Base-by-base conservation (phyloP, 2,329 filamentous ascomycete genomes). In the Beauveria brongniartii region DNA sequence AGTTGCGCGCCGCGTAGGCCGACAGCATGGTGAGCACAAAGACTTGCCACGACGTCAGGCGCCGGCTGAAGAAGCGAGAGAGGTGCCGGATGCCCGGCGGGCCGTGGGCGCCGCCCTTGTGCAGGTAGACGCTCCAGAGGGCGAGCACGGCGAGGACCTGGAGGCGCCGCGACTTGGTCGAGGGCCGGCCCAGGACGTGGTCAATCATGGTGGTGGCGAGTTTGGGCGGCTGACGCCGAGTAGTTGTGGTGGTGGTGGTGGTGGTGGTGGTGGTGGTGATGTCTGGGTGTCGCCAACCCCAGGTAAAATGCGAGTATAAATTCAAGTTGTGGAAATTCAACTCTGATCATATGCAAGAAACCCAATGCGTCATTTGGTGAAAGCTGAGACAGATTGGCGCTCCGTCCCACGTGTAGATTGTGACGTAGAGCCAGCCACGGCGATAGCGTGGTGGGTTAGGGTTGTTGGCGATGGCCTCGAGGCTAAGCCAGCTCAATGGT, bases 141-240 rank as follows among this genome's bases (percentile, higher is more conserved):
- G 90, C 86, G 60, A 97, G 82, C 16, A 97, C 94, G 24, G 89
- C 88, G 66, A 97, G 83, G 67, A 99, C 92, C 74, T 97, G 93
- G 55, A 95, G 87, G 70, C 95, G 91, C 65, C 93, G 86, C 69
- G 95, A 96, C 77, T 93, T 90, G 70, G 90, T 86, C 63, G 92
- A 97, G 40, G 93, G 93, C 65, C 91, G 87, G 64, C 93, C 93
- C 54, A 97, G 80, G 61, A 97, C 89, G 80, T 97, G 93, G 75
- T 97, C 93, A 86, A 85, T 76, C 83, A 86, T 24, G 24, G 22
- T 85, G 63, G 63, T 34, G 47, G 14, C n/a, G n/a, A 47, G 20
- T 46, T 6, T 37, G 26, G 7, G 18, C 14, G 20, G 22, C 5
- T 12, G 26, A n/a, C n/a, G 26, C 3, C 26, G 30, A 22, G 51